Evolutionary conservation across 306 rosid species (phyloP).

Genomic region (Prunus fruticosa): DNA sequence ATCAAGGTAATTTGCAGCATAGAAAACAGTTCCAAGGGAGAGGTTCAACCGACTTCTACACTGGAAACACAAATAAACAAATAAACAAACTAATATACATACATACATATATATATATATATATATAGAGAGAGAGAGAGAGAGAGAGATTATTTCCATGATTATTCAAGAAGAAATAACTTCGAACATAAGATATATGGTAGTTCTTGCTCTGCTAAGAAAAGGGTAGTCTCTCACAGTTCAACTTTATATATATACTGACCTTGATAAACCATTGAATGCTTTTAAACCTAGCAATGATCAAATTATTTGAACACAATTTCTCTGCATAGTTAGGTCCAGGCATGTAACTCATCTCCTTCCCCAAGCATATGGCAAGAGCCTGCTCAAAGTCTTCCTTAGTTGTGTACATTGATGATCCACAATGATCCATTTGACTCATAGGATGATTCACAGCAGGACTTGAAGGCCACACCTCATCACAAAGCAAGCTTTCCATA

Average conservation of each 20-base stretch:
- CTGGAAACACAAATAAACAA: slow-evolving; percentile 27
- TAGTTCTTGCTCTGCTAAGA: background rate
- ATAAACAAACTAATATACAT: background rate
- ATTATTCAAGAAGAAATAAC: no score
- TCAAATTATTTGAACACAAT: slow-evolving; percentile 28
- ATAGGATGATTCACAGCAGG: slow-evolving; percentile 1
- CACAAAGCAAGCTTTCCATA: slow-evolving; percentile 45
- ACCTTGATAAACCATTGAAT: slow-evolving; percentile 60
- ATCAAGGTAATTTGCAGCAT: slow-evolving; percentile 53
- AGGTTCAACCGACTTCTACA: slow-evolving; percentile 43
- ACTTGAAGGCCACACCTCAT: slow-evolving; percentile 45
- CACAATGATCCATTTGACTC: background rate
- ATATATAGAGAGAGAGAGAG: no score
- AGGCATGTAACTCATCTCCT: slow-evolving; percentile 41
- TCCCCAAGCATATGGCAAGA: slow-evolving; percentile 26
- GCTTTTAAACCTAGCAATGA: slow-evolving; percentile 34
- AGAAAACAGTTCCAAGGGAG: slow-evolving; percentile 43
- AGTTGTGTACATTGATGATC: background rate
- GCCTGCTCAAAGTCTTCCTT: slow-evolving; percentile 34
- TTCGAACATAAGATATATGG: background rate
- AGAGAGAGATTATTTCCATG: no score
- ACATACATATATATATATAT: no score
- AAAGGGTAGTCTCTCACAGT: no score
- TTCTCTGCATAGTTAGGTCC: slow-evolving; percentile 21
- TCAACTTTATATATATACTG: background rate